These are phyloP conservation scores for Alternaria gansuensis DNA, from an alignment of 2,329 filamentous ascomycete genomes.

Conservation along the genomic window DNA sequence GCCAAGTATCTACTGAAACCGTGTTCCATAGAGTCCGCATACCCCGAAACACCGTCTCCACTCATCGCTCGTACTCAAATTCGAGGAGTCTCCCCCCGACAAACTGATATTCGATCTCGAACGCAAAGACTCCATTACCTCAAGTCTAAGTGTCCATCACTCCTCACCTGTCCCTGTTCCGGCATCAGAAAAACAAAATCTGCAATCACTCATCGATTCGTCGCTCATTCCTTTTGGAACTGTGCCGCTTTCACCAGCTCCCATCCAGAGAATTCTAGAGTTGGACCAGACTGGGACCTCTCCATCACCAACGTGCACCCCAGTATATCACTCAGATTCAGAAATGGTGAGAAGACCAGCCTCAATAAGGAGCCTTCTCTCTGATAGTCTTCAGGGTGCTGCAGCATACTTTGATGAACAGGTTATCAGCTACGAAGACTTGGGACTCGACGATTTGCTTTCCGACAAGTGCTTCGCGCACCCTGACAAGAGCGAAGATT, in stretches of 20 bases:
- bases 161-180: conserved; percentile 46
- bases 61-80: conserved; percentile 40
- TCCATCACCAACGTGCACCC: conserved; percentile 13
- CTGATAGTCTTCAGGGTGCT: conserved; percentile 22
- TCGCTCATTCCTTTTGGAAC: conserved; percentile 34
- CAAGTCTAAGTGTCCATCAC: conserved; percentile 33
- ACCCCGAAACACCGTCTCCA: conserved; percentile 25
- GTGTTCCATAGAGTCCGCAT: conserved; percentile 16
- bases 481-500: neutral
- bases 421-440: neutral
- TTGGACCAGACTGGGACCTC: conserved; percentile 22
- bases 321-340: neutral
- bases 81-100: conserved; percentile 37
- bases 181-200: conserved; percentile 17
- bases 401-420: conserved; percentile 1
- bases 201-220: conserved; percentile 2
- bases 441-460: neutral
- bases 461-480: neutral
- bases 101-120: conserved; percentile 38
- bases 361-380: conserved; percentile 36
- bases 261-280: conserved; percentile 35
- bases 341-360: conserved; percentile 31
- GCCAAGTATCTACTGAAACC: neutral
- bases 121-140: conserved; percentile 23
- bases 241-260: conserved; percentile 41